Base-by-base conservation (phyloP, 202 grass and related monocot species). In the Schoenoplectus triqueter region DNA sequence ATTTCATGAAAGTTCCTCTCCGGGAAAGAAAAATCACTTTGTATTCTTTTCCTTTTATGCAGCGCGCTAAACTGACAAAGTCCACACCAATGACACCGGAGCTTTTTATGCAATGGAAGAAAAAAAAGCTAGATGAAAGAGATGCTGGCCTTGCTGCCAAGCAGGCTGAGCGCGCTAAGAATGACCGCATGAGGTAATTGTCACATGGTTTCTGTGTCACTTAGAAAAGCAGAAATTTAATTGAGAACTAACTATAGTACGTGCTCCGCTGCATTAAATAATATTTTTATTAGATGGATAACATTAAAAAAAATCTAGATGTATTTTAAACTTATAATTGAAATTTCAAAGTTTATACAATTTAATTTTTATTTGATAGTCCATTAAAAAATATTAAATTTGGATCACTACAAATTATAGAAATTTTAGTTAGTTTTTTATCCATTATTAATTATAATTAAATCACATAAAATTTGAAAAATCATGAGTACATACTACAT, bases 171-270 rank as follows among this genome's bases (percentile, higher is more conserved):
- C 90, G 96, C 66, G 96, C 93, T 81, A 99, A 96, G 92, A 99
- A 95, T 88, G 96, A 99, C 67, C 91, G 96, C 64, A 99, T 99
- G 96, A 99, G 96, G 96, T 96, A 87, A 85, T 66, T 75, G 80
- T 82, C 21, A 62, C 63, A 56, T 72, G 48, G 80, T 66, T 87
- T 20, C 47, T 63, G 48, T 72, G 8, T 31, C 47, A 52, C 19
- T 10, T 73, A 20, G 8, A 21, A 75, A 22, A 70, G 67, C 69
- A 31, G 69, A 42, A 63, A 69, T 83, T 42, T 57, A 48, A 57
- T 75, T 63, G 45, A 3, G 15, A 6, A 31, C 31, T 31, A 31
- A 31, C 31, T 31, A 31, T 31, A 31, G 31, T 31, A 31, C 31
- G 31, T 31, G 31, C 31, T 31, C 31, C 31, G 31, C 31, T 31